Evolutionary conservation across 371 early-diverging fungal genomes (phyloP).

Genomic region (Aphelidium insulamus): DNA sequence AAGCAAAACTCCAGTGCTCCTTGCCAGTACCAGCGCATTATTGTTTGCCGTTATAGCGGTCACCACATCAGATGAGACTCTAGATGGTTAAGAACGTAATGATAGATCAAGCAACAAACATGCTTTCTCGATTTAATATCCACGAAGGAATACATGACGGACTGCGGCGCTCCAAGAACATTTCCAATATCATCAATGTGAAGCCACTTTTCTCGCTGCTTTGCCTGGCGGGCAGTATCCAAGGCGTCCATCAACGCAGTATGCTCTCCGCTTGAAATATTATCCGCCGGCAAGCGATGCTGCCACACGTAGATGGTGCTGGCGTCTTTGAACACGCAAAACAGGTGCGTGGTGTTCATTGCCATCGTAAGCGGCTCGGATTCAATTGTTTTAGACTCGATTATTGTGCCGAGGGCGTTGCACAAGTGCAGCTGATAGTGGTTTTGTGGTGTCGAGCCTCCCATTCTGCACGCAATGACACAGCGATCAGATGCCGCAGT

Average conservation of each 20-base stretch:
- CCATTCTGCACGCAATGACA: no score
- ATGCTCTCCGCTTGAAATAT: not conserved
- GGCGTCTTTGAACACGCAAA: constrained; percentile 9
- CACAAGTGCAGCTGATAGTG: constrained; percentile 6
- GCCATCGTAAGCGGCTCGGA: constrained; percentile 21
- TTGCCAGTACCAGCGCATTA: constrained; percentile 10
- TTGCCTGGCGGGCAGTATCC: constrained; percentile 3
- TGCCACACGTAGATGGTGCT: constrained; percentile 6
- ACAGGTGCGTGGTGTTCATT: no score
- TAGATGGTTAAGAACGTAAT: no score
- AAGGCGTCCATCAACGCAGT: not conserved
- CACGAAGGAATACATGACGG: no score
- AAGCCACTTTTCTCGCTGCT: constrained; percentile 12
- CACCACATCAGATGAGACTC: no score
- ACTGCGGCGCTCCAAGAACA: no score
- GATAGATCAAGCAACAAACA: no score
- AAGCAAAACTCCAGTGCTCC: constrained; percentile 13
- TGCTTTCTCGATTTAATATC: no score
- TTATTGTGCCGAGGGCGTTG: constrained; percentile 17
- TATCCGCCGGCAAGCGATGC: not conserved
- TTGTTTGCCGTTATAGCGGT: constrained; percentile 15
- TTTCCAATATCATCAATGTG: no score
- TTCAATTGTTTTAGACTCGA: constrained; percentile 15
- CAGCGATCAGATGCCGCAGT: no score
- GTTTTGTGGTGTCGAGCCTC: no score